A percentile compares a stretch with the other conserved stretches of the same genome.
phyloP scores from a whole-genome alignment of 2,329 filamentous ascomycete genomes.

The Talaromyces sp. region DNA sequence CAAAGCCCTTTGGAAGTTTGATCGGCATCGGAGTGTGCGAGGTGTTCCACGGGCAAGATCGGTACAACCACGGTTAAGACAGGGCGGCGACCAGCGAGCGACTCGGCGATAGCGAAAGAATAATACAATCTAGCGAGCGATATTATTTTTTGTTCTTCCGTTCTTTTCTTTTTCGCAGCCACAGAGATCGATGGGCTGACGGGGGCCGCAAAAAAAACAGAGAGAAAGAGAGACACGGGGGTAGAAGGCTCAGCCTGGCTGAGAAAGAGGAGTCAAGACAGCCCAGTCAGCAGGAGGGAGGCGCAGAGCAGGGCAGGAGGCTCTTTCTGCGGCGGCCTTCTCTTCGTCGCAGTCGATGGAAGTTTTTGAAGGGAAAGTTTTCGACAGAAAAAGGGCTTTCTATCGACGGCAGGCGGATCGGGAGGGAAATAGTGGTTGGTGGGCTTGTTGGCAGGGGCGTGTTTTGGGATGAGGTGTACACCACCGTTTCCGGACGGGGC shows the following conservation, averaged over 20 bases:
- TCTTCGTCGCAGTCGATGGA: neutral
- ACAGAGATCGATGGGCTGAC: neutral
- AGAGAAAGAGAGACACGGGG: neutral
- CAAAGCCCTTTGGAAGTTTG: slow-evolving; percentile 50
- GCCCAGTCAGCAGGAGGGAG: neutral
- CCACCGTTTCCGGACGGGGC: neutral
- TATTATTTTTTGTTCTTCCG: neutral
- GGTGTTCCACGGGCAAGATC: neutral
- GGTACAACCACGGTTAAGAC: neutral
- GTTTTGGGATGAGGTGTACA: neutral
- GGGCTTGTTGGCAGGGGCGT: neutral
- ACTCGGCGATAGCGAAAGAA: neutral
- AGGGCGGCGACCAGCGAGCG: neutral
- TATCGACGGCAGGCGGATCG: neutral
- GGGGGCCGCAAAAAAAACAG: neutral
- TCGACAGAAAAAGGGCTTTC: neutral
- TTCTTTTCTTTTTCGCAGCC: neutral
- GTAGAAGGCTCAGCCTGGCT: neutral
- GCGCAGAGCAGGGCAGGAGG: neutral
- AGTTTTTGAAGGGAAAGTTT: neutral
- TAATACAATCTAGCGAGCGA: neutral
- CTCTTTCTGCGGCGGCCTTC: neutral
- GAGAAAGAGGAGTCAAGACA: neutral
- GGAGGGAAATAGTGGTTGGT: neutral
- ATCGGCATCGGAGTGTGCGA: slow-evolving; percentile 42